A percentile compares a stretch with the other conserved stretches of the same genome.
Evolutionary conservation across 441 rosid species (phyloP).

Genomic region (Sinapis alba): DNA sequence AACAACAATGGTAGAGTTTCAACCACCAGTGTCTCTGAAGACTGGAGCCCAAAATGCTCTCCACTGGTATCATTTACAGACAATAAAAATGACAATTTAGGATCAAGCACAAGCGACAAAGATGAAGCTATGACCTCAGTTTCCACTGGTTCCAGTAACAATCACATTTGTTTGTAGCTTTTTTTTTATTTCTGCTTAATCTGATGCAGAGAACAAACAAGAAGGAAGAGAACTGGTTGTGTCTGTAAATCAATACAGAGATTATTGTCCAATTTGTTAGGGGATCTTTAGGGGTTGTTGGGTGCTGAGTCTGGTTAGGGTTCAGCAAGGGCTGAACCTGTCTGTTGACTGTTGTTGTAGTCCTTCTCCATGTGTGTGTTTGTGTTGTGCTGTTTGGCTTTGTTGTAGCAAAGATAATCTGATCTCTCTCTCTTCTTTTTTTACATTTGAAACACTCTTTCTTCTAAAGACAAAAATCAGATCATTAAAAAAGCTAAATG

Average conservation of each 20-base stretch:
- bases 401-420: conserved; percentile 17
- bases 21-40: conserved; percentile 46
- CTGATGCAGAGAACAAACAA: conserved; percentile 35
- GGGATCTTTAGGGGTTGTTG: conserved; percentile 28
- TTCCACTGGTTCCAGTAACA: conserved; percentile 20
- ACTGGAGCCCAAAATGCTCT: conserved; percentile 34
- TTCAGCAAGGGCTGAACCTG: conserved; percentile 84
- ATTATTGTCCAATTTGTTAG: conserved; percentile 38
- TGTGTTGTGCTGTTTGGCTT: conserved; percentile 7
- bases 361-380: conserved; percentile 32
- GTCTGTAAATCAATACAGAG: conserved; percentile 61
- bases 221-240: conserved; percentile 32
- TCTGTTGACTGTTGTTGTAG: conserved; percentile 43
- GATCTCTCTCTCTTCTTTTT: background rate
- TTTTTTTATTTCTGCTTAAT: background rate
- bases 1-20: conserved; percentile 51
- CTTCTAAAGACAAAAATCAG: conserved; percentile 3
- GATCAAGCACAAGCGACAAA: conserved; percentile 28
- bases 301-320: conserved; percentile 39
- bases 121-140: conserved; percentile 40
- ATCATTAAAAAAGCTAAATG: conserved; percentile 53
- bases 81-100: conserved; percentile 6
- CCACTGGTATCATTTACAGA: conserved; percentile 20
- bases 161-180: conserved; percentile 24
- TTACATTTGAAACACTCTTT: background rate